Evolutionary conservation across 2,329 filamentous ascomycete species (phyloP).

Genomic region (Hirsutella rhossiliensis): DNA sequence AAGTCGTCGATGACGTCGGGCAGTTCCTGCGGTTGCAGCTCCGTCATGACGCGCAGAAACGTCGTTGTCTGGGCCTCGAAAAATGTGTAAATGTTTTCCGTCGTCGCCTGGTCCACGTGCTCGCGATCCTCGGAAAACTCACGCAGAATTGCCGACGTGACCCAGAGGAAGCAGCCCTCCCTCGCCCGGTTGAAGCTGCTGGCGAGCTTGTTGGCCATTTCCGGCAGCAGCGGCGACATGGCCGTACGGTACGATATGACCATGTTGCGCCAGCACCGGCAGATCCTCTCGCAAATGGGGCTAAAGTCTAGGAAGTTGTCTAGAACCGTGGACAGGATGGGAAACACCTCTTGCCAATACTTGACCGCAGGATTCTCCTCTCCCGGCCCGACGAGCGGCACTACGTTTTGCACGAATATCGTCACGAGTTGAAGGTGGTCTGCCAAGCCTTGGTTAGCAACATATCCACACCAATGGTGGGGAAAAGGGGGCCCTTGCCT

Average conservation of each 20-base stretch:
- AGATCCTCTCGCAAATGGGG: constrained; percentile 87
- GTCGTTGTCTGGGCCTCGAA: constrained; percentile 87
- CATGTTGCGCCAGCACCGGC: constrained; percentile 94
- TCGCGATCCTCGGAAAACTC: constrained; percentile 91
- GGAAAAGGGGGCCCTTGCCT: constrained; percentile 33
- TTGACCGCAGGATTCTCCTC: constrained; percentile 83
- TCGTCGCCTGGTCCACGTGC: constrained; percentile 68
- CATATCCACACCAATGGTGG: neutral
- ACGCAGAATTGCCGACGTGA: constrained; percentile 83
- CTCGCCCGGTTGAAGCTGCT: constrained; percentile 72
- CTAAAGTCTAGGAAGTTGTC: constrained; percentile 77
- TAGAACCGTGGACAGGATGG: constrained; percentile 72
- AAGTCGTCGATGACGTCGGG: constrained; percentile 90
- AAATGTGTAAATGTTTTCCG: constrained; percentile 82
- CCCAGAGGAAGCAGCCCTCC: constrained; percentile 98
- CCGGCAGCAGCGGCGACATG: constrained; percentile 72
- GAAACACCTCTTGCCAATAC: constrained; percentile 92
- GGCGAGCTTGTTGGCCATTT: constrained; percentile 80
- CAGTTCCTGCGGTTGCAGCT: constrained; percentile 61
- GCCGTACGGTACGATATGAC: constrained; percentile 88
- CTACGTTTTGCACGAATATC: constrained; percentile 68
- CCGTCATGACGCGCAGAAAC: constrained; percentile 81
- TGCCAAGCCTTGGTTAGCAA: constrained; percentile 13
- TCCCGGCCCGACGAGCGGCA: constrained; percentile 59
- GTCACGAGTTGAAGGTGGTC: constrained; percentile 90